Percentiles rank a stretch among this genome's conserved stretches.
Conservation (phyloP, 2,329 filamentous ascomycete genomes). For the Leptographium flavum region DNA sequence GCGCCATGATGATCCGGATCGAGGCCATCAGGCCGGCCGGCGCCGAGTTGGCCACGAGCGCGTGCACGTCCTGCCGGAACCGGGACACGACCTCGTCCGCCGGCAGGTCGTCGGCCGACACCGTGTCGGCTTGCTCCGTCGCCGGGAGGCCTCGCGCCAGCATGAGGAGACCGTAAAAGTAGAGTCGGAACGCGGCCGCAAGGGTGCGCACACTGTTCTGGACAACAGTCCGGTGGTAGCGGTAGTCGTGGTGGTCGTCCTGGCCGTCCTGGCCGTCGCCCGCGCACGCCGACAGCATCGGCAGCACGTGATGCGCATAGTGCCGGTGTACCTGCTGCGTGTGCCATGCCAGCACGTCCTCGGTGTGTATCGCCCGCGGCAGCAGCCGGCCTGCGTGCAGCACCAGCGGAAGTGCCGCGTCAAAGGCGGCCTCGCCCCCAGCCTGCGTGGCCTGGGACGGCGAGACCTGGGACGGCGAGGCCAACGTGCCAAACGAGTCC, state of each 20-base stretch:
- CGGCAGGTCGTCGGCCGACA: conserved; percentile 6
- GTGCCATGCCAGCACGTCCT: conserved; percentile 46
- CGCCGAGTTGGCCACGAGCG: conserved; percentile 50
- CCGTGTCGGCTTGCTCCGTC: no score
- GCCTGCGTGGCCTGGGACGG: conserved; percentile 22
- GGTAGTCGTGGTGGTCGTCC: conserved; percentile 15
- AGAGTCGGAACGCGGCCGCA: conserved; percentile 44
- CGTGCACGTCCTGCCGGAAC: conserved; percentile 48
- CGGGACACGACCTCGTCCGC: conserved; percentile 21
- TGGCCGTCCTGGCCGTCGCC: background rate
- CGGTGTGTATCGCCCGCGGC: conserved; percentile 35
- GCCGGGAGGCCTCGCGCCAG: conserved; percentile 32
- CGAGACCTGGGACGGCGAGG: conserved; percentile 25
- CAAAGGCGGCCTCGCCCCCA: conserved; percentile 26
- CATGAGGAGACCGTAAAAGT: conserved; percentile 38
- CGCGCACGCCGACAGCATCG: conserved; percentile 33
- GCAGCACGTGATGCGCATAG: conserved; percentile 44
- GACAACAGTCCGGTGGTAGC: conserved; percentile 31
- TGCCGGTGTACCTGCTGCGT: conserved; percentile 45
- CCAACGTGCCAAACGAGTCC: conserved; percentile 36
- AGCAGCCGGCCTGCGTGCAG: conserved; percentile 30
- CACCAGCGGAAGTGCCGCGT: conserved; percentile 37
- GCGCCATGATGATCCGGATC: conserved; percentile 37
- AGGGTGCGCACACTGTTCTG: conserved; percentile 38
- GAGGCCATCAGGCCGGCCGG: conserved; percentile 37